These are phyloP conservation scores for Urochloa ruziziensis DNA, from an alignment of 176 grass and related monocot genomes.

Conservation along the genomic window DNA sequence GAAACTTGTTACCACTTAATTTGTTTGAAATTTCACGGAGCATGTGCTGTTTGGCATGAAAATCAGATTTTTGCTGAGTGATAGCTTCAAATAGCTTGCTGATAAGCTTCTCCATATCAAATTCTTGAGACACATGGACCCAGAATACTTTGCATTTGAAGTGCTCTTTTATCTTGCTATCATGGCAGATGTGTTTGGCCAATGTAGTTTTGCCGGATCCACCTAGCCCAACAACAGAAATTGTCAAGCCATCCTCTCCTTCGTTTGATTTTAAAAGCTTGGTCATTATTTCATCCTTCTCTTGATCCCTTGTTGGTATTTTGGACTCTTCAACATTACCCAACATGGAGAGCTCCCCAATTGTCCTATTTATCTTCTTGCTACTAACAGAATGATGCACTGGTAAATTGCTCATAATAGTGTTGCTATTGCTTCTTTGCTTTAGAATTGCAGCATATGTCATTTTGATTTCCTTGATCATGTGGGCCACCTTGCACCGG, in stretches of 20 bases:
- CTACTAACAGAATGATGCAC: neutral
- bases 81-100: neutral
- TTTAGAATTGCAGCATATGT: neutral
- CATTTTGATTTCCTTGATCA: neutral
- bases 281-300: neutral
- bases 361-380: neutral
- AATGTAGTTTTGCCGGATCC: conserved; percentile 40
- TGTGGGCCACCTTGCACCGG: neutral
- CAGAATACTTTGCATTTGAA: neutral
- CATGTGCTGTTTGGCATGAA: neutral
- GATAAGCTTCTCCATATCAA: neutral
- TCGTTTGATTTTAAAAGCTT: neutral
- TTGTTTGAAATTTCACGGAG: neutral
- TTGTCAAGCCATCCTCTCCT: neutral
- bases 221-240: conserved; percentile 25
- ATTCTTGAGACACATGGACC: conserved; percentile 23
- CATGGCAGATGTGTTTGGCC: neutral
- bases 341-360: neutral
- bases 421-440: neutral
- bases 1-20: neutral
- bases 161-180: neutral
- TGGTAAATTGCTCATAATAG: neutral
- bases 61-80: neutral
- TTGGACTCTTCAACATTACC: neutral
- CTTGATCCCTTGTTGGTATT: conserved; percentile 4